phyloP scores from a whole-genome alignment of 2,329 filamentous ascomycete genomes.

The Apiospora malaysiana region DNA sequence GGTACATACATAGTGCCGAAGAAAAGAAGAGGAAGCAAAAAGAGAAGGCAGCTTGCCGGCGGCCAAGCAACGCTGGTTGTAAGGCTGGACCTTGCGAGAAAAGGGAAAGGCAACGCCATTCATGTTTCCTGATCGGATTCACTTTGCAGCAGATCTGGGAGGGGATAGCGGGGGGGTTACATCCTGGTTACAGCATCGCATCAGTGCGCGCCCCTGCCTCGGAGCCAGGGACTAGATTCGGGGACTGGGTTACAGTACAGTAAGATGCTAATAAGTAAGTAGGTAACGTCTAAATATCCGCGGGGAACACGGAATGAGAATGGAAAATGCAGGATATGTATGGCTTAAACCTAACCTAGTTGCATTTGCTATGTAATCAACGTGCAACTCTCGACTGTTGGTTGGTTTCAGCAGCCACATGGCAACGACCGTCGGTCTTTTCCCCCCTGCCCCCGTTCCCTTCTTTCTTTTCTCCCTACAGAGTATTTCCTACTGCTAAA shows the following conservation, averaged over 20 bases:
- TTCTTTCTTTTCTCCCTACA: not conserved
- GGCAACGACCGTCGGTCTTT: not conserved
- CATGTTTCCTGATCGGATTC: slow-evolving; percentile 10
- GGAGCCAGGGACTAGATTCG: not conserved
- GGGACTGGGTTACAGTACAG: not conserved
- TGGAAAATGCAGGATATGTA: no score
- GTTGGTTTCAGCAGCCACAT: not conserved
- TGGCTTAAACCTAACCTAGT: no score
- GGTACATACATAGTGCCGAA: not conserved
- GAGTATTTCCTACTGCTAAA: no score
- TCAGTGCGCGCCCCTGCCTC: slow-evolving; percentile 5
- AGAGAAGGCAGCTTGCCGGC: no score
- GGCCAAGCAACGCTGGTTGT: not conserved
- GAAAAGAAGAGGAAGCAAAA: no score
- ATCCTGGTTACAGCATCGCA: not conserved
- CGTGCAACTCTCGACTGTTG: no score
- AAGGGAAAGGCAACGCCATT: not conserved
- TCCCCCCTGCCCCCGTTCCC: not conserved
- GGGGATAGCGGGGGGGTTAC: not conserved
- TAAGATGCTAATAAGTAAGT: no score
- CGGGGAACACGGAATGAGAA: not conserved
- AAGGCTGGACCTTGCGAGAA: not conserved
- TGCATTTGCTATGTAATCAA: no score
- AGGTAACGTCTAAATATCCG: not conserved
- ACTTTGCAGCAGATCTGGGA: not conserved